Base-by-base conservation (phyloP, 805 yeast genomes). In the Suhomyces sp. region DNA sequence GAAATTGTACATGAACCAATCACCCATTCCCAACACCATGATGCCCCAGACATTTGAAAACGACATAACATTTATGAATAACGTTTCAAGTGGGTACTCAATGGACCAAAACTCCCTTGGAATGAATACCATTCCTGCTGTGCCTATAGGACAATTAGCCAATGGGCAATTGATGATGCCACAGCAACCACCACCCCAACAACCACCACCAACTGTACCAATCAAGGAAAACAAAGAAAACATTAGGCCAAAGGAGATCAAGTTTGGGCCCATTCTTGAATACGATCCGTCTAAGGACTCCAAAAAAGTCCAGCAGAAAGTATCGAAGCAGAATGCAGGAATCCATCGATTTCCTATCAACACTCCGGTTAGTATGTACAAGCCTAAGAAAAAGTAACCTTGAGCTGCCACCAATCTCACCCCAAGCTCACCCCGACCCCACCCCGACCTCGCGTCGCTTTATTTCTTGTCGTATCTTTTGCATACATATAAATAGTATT, bases 211-310 rank as follows among this genome's bases (percentile, higher is more conserved):
- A 53, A 43, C 48, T 48, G 43, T 53, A 47, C 3, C 56, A 55
- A 17, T 44, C 20, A 44, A 46, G 22, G 47, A 43, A n/a, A 57
- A 60, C 47, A 55, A 64, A 52, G 68, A 67, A 53, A 55, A 57
- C 57, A 13, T 52, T 31, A 58, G 55, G 49, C 65, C 67, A 13
- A 63, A 57, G 46, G 66, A 61, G 39, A 69, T 73, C 46, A 69
- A 64, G 49, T 72, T 71, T 55, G 73, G 75, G 29, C 76, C 78
- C 6, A 72, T 73, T 53, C 52, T 73, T 41, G 76, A 62, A 50
- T 73, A 73, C 49, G 76, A 73, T 53, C 77, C 78, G 10, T 69
- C 76, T 13, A 67, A 64, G 45, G 69, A 61, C 46, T 37, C 50
- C 8, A 61, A 56, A 37, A 46, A 51, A n/a, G 48, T 55, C 27